Evolutionary conservation across 768 basidiomycete species (phyloP).

Genomic region (Trametes sanguinea): DNA sequence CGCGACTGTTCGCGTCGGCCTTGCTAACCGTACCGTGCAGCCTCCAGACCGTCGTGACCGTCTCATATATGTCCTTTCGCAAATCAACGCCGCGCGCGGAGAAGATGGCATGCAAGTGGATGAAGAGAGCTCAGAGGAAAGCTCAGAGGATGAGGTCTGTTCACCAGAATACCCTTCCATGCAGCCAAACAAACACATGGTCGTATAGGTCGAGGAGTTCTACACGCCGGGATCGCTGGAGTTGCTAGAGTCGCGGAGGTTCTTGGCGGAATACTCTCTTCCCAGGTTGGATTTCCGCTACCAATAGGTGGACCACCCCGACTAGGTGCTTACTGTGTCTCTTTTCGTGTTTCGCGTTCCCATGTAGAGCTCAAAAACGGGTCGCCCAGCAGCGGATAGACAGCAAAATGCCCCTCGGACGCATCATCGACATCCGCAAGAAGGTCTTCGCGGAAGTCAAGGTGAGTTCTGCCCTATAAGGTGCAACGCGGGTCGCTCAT

Average conservation of each 20-base stretch:
- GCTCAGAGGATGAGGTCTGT: constrained; percentile 76
- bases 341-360: constrained; percentile 40
- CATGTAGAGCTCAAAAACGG: constrained; percentile 91
- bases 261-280: constrained; percentile 91
- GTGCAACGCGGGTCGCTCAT: neutral
- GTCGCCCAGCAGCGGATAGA: constrained; percentile 92
- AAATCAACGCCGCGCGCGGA: constrained; percentile 88
- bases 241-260: constrained; percentile 80
- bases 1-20: neutral
- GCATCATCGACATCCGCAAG: constrained; percentile 91
- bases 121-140: constrained; percentile 65
- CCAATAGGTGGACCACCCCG: constrained; percentile 47
- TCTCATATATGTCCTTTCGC: constrained; percentile 90
- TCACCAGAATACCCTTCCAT: neutral
- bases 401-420: constrained; percentile 80
- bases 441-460: constrained; percentile 88
- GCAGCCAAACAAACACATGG: neutral
- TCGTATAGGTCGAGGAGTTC: constrained; percentile 84
- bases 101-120: constrained; percentile 79
- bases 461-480: constrained; percentile 44
- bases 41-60: constrained; percentile 95
- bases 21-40: constrained; percentile 42
- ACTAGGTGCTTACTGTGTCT: constrained; percentile 75
- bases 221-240: constrained; percentile 90
- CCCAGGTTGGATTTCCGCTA: constrained; percentile 84